Base-by-base conservation (phyloP, 306 rosid species). In the Dryas octopetala region DNA sequence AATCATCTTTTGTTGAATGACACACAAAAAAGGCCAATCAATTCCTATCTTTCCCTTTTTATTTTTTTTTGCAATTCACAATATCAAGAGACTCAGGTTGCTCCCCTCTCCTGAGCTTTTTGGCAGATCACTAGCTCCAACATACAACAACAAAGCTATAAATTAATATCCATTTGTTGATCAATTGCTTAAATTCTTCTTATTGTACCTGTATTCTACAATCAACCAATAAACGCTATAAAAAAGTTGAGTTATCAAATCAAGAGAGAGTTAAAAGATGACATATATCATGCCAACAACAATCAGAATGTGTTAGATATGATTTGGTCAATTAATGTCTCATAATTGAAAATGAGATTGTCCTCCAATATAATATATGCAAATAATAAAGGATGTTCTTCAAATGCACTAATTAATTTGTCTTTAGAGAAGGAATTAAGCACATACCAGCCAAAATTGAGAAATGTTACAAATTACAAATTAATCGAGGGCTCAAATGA, bases 61-160 rank as follows among this genome's bases (percentile, higher is more conserved):
- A 23, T 23, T 23, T 23, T 23, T 23, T 23, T 23, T 23, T 23
- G 23, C 97, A 91, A 80, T 87, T 93, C 65, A 95, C 90, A 41
- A 95, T 86, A 78, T 95, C 97, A 16, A 95, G 80, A 41, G 93
- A 81, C 16, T 86, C 92, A 3, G 66, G 71, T 62, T 87, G 71
- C 51, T 85, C 86, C 14, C 83, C 46, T 71, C 73, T 40, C 91
- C 97, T 23, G 23, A 16, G 99, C 96, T 77, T 81, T 85, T 79
- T 91, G 81, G 17, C 99, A 97, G 4, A 90, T 83, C 78, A 95
- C 77, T 73, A 95, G 93, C 91, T 95, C 98, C 8, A 95, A 75
- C 74, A 73, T 62, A 95, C 89, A 16, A 95, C 99, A 26, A 97
- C 99, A 73, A 89, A 92, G 86, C 99, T 85, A 85, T 95, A 95